Conservation (phyloP, 768 basidiomycete species). For the Pleurotus ostreatus region DNA sequence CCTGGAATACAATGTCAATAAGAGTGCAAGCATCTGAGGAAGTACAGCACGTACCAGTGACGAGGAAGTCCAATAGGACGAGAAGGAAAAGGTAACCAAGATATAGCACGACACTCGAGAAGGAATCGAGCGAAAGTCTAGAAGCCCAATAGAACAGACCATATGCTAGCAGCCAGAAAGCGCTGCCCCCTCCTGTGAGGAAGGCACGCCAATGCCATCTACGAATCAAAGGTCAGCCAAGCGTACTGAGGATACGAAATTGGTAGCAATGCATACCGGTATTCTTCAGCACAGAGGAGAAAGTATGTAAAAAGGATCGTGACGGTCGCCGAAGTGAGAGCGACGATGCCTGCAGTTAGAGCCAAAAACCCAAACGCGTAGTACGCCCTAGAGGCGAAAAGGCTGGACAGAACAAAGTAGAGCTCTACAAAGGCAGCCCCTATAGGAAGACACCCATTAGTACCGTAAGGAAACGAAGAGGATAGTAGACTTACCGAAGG, state of each 20-base stretch:
- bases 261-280: slow-evolving; percentile 48
- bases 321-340: slow-evolving; percentile 86
- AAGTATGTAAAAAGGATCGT: slow-evolving; percentile 90
- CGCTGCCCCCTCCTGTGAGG: slow-evolving; percentile 86
- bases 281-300: slow-evolving; percentile 90
- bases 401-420: slow-evolving; percentile 85
- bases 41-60: slow-evolving; percentile 58
- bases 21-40: neutral
- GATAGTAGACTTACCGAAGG: slow-evolving; percentile 60
- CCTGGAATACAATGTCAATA: slow-evolving; percentile 36
- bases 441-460: slow-evolving; percentile 21
- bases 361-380: slow-evolving; percentile 97
- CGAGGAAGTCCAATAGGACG: slow-evolving; percentile 79
- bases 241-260: slow-evolving; percentile 5
- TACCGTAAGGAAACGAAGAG: neutral
- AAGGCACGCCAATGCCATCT: slow-evolving; percentile 99
- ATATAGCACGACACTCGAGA: slow-evolving; percentile 80
- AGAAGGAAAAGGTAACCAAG: slow-evolving; percentile 88
- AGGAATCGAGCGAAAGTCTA: slow-evolving; percentile 78
- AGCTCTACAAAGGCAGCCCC: slow-evolving; percentile 95
- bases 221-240: neutral
- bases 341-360: slow-evolving; percentile 78
- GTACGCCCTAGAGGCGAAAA: slow-evolving; percentile 90
- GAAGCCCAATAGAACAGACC: slow-evolving; percentile 88
- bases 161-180: slow-evolving; percentile 88